phyloP scores from a whole-genome alignment of 179 eudicot species.

The Beta lomatogona region DNA sequence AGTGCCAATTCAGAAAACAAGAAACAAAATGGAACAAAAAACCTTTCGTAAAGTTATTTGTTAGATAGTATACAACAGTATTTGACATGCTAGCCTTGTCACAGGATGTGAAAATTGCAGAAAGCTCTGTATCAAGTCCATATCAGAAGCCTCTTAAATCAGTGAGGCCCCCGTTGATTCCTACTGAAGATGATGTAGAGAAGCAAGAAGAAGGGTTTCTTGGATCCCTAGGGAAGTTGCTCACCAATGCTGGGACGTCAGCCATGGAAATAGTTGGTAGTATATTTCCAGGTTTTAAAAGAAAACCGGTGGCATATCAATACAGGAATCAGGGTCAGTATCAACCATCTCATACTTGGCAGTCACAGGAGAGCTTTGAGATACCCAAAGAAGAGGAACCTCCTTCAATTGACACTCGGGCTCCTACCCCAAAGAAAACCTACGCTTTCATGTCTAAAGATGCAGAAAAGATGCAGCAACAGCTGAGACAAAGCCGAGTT shows the following conservation, averaged over 20 bases:
- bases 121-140: conserved; percentile 31
- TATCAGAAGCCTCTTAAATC: conserved; percentile 66
- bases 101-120: conserved; percentile 33
- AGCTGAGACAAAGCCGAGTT: conserved; percentile 65
- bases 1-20: not conserved
- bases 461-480: conserved; percentile 82
- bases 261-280: conserved; percentile 60
- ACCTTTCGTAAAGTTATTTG: not conserved
- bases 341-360: conserved; percentile 62
- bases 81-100: not conserved
- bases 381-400: conserved; percentile 90
- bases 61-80: not conserved
- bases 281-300: conserved; percentile 59
- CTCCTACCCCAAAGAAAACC: conserved; percentile 86
- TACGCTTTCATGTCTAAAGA: conserved; percentile 91
- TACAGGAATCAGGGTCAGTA: conserved; percentile 46
- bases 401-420: conserved; percentile 71
- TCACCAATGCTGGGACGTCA: conserved; percentile 56
- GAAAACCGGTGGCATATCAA: conserved; percentile 41
- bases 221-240: conserved; percentile 63
- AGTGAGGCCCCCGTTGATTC: conserved; percentile 76
- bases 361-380: conserved; percentile 80
- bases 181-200: conserved; percentile 68
- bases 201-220: conserved; percentile 80
- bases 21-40: too few relatives aligned